Conservation (phyloP, 148 eudicot species). For the Chenopodium berlandieri region DNA sequence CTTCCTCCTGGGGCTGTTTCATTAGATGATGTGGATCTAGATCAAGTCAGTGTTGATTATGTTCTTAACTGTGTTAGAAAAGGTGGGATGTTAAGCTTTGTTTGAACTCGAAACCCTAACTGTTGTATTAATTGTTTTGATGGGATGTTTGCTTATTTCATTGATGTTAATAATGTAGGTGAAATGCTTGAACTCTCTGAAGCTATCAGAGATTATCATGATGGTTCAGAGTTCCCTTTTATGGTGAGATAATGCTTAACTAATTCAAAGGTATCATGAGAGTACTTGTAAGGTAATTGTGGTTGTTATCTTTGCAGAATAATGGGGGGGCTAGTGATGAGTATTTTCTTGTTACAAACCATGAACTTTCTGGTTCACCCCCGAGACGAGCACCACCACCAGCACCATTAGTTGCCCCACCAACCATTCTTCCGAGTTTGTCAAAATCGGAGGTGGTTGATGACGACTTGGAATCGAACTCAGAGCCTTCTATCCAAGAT, state of each 20-base stretch:
- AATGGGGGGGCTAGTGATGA: constrained; percentile 74
- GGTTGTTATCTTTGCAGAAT: constrained; percentile 42
- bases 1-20: constrained; percentile 99
- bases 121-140: neutral
- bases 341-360: constrained; percentile 76
- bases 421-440: constrained; percentile 55
- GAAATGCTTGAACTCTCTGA: constrained; percentile 93
- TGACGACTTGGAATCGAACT: constrained; percentile 44
- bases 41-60: constrained; percentile 97
- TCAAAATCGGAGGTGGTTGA: constrained; percentile 51
- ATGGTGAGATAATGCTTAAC: constrained; percentile 50
- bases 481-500: constrained; percentile 34
- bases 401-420: constrained; percentile 45
- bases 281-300: neutral
- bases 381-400: constrained; percentile 83
- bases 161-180: constrained; percentile 46
- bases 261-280: neutral
- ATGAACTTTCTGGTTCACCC: constrained; percentile 89
- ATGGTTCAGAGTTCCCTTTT: constrained; percentile 64
- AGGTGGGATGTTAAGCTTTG: constrained; percentile 40
- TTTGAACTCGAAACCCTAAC: neutral
- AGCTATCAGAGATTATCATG: constrained; percentile 97
- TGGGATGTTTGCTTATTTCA: neutral
- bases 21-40: constrained; percentile 96
- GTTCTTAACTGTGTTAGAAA: constrained; percentile 78